phyloP scores from a whole-genome alignment of 768 basidiomycete species.

The Lyophyllum semitale region DNA sequence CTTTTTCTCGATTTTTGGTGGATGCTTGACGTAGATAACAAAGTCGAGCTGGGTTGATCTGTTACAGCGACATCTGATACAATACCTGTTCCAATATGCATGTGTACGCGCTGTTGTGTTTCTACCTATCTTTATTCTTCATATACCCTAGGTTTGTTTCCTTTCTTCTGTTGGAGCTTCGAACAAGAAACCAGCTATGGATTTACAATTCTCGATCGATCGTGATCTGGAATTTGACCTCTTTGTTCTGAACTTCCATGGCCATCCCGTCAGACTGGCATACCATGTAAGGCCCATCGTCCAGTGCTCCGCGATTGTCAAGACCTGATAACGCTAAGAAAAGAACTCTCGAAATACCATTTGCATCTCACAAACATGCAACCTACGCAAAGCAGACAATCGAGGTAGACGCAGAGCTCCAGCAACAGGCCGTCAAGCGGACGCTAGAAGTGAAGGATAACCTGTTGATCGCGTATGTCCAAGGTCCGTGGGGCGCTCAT shows the following conservation, averaged over 20 bases:
- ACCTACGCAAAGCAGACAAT: constrained; percentile 80
- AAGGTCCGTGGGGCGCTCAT: not conserved
- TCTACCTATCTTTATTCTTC: constrained; percentile 15
- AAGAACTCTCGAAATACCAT: constrained; percentile 76
- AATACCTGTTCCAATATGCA: not conserved
- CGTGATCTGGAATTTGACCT: not conserved
- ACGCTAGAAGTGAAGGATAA: constrained; percentile 67
- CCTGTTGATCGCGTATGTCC: constrained; percentile 73
- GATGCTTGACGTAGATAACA: constrained; percentile 21
- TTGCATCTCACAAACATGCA: constrained; percentile 74
- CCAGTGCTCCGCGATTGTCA: not conserved
- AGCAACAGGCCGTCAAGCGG: constrained; percentile 78
- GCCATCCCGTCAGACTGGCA: constrained; percentile 44
- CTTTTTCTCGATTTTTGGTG: constrained; percentile 18
- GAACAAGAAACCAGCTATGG: not conserved
- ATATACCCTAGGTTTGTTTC: constrained; percentile 13
- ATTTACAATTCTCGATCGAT: not conserved
- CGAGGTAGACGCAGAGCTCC: constrained; percentile 85
- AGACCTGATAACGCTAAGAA: constrained; percentile 3
- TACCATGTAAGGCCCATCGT: constrained; percentile 43
- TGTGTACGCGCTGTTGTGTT: constrained; percentile 7
- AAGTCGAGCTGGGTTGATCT: constrained; percentile 22
- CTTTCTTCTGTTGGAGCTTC: not conserved
- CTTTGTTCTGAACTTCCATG: constrained; percentile 7
- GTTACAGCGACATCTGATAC: constrained; percentile 17